A percentile compares a stretch with the other conserved stretches of the same genome.
Conservation (phyloP, 1,284 basidiomycete genomes). For the Apiotrichum veenhuisii region DNA sequence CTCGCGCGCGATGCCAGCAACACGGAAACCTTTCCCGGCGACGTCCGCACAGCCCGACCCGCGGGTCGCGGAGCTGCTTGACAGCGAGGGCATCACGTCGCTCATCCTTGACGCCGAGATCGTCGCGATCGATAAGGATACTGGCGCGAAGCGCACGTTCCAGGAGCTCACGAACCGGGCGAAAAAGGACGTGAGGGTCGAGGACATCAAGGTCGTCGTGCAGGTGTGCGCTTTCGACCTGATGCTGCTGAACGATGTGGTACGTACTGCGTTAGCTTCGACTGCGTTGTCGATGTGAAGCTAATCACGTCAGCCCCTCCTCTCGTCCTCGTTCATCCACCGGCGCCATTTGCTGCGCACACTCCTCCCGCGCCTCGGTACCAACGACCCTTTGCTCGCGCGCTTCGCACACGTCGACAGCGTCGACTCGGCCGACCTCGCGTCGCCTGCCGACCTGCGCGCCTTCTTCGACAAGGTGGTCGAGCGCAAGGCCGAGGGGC, state of each 20-base stretch:
- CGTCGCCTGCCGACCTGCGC: slow-evolving; percentile 55
- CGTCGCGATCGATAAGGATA: slow-evolving; percentile 86
- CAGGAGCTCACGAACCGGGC: slow-evolving; percentile 94
- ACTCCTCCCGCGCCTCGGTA: slow-evolving; percentile 53
- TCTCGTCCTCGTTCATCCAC: slow-evolving; percentile 67
- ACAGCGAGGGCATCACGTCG: slow-evolving; percentile 54
- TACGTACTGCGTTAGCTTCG: slow-evolving; percentile 47
- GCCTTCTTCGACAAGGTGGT: slow-evolving; percentile 76
- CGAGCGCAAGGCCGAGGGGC: slow-evolving; percentile 79
- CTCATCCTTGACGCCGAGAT: slow-evolving; percentile 96
- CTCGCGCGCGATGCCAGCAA: not conserved
- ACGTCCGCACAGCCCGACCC: slow-evolving; percentile 27
- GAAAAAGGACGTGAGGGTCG: slow-evolving; percentile 93
- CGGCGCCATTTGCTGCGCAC: slow-evolving; percentile 64
- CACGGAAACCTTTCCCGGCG: slow-evolving; percentile 24
- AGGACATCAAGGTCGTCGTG: slow-evolving; percentile 93
- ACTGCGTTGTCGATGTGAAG: no score
- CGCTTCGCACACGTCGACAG: slow-evolving; percentile 71
- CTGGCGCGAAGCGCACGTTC: slow-evolving; percentile 85
- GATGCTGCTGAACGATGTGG: slow-evolving; percentile 89
- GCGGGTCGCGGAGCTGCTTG: slow-evolving; percentile 30
- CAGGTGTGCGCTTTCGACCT: slow-evolving; percentile 95
- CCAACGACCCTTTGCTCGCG: slow-evolving; percentile 55
- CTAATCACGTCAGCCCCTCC: slow-evolving; percentile 57
- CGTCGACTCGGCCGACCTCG: slow-evolving; percentile 62